Percentiles rank a stretch among this genome's conserved stretches.
These are phyloP conservation scores for Aspergillus bertholletiae DNA, from an alignment of 495 filamentous ascomycete genomes.

Conservation along the genomic window DNA sequence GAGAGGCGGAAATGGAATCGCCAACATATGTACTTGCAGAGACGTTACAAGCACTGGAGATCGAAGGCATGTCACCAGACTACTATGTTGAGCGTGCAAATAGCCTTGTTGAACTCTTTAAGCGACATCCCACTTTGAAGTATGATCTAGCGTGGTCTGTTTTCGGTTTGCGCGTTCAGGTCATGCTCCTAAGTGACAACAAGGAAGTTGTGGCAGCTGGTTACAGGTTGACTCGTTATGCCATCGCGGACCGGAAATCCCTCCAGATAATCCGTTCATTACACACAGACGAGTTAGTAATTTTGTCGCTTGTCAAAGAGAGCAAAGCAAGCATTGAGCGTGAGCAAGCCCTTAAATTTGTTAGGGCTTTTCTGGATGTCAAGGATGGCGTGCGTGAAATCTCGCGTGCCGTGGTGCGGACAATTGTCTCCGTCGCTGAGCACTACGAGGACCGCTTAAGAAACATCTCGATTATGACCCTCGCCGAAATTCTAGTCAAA, in stretches of 20 bases:
- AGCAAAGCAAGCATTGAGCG: conserved; percentile 93
- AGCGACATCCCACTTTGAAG: conserved; percentile 85
- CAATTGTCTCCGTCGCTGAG: conserved; percentile 86
- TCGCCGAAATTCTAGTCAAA: conserved; percentile 85
- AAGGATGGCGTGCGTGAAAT: conserved; percentile 89
- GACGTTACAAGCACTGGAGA: conserved; percentile 80
- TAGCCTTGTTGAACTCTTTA: conserved; percentile 87
- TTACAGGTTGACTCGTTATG: conserved; percentile 89
- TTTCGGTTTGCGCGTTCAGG: conserved; percentile 88
- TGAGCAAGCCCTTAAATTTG: conserved; percentile 95
- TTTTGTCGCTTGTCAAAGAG: conserved; percentile 88
- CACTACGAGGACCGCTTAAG: conserved; percentile 82
- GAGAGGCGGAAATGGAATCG: conserved; percentile 71
- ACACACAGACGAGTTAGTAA: conserved; percentile 89
- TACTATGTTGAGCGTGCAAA: conserved; percentile 94
- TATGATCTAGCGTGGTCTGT: conserved; percentile 94
- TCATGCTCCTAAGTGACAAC: conserved; percentile 91
- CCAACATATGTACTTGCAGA: conserved; percentile 88
- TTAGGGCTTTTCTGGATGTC: conserved; percentile 91
- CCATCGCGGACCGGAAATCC: conserved; percentile 86
- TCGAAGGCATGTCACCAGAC: conserved; percentile 81
- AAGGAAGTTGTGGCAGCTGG: conserved; percentile 93
- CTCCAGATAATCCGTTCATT: conserved; percentile 81
- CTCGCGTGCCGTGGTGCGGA: conserved; percentile 78
- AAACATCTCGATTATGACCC: conserved; percentile 85